A percentile compares a stretch with the other conserved stretches of the same genome.
Conservation (phyloP, 2,329 filamentous ascomycete species). For the Thielaviopsis punctulata region DNA sequence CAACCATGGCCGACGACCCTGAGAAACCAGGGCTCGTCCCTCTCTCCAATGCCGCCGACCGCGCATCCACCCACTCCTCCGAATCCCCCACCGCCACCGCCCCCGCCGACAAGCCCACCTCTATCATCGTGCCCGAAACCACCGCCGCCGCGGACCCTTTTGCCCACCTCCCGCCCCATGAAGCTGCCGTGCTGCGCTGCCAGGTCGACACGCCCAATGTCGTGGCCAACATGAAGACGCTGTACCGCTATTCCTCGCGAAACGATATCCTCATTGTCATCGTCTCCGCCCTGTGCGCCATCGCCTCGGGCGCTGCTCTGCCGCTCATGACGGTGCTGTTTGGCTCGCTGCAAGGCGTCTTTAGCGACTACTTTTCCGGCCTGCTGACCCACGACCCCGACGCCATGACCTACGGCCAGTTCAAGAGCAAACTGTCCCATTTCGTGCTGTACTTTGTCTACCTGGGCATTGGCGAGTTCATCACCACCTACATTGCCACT, state of each 20-base stretch:
- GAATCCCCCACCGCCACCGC: not conserved
- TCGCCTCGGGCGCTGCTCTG: constrained; percentile 55
- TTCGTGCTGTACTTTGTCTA: constrained; percentile 75
- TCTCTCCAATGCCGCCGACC: not conserved
- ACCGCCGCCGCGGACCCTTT: constrained; percentile 30
- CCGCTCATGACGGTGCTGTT: constrained; percentile 74
- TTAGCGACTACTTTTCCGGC: constrained; percentile 44
- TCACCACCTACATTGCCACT: constrained; percentile 53
- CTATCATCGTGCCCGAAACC: not conserved
- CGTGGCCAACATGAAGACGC: constrained; percentile 43
- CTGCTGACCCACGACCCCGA: constrained; percentile 22
- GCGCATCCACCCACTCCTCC: not conserved
- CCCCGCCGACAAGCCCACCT: not conserved
- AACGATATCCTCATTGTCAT: constrained; percentile 47
- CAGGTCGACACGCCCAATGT: constrained; percentile 50
- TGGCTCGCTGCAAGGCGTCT: constrained; percentile 55
- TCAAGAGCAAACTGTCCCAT: constrained; percentile 39
- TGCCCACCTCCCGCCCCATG: constrained; percentile 44
- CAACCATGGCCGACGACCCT: not conserved
- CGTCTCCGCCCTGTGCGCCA: constrained; percentile 45
- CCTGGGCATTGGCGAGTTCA: constrained; percentile 63
- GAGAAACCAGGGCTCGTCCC: not conserved
- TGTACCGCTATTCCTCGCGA: constrained; percentile 54
- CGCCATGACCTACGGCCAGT: constrained; percentile 31
- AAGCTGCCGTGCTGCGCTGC: constrained; percentile 47